These are phyloP conservation scores for Fusarium citri DNA, from an alignment of 2,329 filamentous ascomycete species.

Conservation along the genomic window DNA sequence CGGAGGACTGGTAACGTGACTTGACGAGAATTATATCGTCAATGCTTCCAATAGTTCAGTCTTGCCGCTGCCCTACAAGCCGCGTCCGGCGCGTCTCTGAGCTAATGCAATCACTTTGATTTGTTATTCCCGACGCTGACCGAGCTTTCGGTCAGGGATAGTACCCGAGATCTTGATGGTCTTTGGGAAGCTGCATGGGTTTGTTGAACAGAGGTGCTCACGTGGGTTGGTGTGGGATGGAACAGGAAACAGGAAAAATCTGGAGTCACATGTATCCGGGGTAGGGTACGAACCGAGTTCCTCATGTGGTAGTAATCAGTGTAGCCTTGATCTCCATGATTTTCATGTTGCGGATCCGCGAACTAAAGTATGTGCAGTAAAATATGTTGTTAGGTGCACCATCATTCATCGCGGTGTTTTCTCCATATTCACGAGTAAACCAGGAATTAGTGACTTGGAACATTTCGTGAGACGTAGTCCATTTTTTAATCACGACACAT, in stretches of 20 bases:
- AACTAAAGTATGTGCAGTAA: rapidly evolving
- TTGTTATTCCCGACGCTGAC: not conserved
- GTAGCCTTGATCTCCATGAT: not conserved
- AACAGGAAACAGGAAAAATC: not conserved
- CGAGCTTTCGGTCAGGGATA: not conserved
- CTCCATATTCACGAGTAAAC: too few relatives aligned
- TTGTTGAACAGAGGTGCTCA: not conserved
- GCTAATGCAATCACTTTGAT: not conserved
- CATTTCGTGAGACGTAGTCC: too few relatives aligned
- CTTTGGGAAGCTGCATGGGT: not conserved
- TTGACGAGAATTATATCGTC: not conserved
- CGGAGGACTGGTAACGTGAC: not conserved
- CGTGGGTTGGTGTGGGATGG: not conserved
- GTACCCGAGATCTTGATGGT: not conserved
- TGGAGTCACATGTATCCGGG: not conserved
- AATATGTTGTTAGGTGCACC: too few relatives aligned
- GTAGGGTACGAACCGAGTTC: not conserved
- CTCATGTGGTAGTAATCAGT: not conserved
- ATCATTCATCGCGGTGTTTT: too few relatives aligned
- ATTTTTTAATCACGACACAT: too few relatives aligned
- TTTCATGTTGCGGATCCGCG: not conserved
- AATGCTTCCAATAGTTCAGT: not conserved
- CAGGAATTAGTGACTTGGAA: too few relatives aligned
- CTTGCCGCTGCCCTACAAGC: too few relatives aligned
- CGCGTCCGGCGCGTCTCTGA: not conserved